A percentile compares a stretch with the other conserved stretches of the same genome.
Evolutionary conservation across 2,329 filamentous ascomycete species (phyloP).

Genomic region (Fusarium sororula): DNA sequence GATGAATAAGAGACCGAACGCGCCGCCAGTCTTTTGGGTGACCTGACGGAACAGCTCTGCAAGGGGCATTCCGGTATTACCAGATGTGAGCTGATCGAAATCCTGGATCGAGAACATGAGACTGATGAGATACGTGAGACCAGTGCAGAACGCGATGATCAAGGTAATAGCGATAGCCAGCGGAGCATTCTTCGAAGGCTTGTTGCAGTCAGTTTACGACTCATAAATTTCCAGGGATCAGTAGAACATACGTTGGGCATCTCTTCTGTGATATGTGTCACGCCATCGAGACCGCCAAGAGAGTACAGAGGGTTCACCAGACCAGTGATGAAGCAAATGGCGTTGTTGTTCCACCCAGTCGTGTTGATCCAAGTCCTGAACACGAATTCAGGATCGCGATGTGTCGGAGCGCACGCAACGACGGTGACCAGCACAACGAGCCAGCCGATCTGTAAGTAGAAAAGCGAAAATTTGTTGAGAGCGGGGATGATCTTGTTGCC

Average conservation of each 20-base stretch:
- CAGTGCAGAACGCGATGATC: neutral
- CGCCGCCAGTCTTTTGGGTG: neutral
- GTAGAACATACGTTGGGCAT: slow-evolving; percentile 1
- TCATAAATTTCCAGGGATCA: fast-evolving
- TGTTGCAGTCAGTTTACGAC: too few species aligned
- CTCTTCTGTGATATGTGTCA: slow-evolving; percentile 4
- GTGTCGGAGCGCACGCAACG: neutral
- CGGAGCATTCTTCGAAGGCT: neutral
- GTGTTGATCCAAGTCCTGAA: slow-evolving; percentile 22
- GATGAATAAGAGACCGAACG: neutral
- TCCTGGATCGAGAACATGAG: slow-evolving; percentile 9
- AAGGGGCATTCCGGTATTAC: neutral
- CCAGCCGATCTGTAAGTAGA: neutral
- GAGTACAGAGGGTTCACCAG: neutral
- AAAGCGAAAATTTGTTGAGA: neutral
- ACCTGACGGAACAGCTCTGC: slow-evolving; percentile 6
- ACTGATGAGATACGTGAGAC: neutral
- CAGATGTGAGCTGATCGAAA: neutral
- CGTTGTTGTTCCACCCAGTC: neutral
- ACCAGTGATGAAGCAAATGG: slow-evolving; percentile 3
- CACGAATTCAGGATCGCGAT: neutral
- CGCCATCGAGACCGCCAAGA: slow-evolving; percentile 3
- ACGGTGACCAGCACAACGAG: neutral
- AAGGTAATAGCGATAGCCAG: neutral
- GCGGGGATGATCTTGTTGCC: neutral